A percentile compares a stretch with the other conserved stretches of the same genome.
Evolutionary conservation across 768 basidiomycete genomes (phyloP).

Genomic region (Clitopilus hobsonii): DNA sequence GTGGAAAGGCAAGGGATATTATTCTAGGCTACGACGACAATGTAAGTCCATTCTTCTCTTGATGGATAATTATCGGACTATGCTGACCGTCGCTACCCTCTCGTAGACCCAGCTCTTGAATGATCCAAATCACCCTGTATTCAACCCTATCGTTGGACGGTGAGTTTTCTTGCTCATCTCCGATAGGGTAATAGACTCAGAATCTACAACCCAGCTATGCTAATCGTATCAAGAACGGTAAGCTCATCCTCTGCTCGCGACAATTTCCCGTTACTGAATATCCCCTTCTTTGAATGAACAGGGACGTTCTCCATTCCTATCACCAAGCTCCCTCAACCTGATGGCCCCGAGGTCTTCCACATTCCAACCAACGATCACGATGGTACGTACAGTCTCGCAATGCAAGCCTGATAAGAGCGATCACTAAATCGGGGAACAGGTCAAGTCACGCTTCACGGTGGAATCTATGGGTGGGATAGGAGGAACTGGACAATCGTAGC

Average conservation of each 20-base stretch:
- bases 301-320: slow-evolving; percentile 48
- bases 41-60: slow-evolving; percentile 2
- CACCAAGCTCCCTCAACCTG: slow-evolving; percentile 33
- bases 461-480: slow-evolving; percentile 50
- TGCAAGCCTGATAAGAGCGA: too few species aligned
- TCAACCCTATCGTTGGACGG: slow-evolving; percentile 31
- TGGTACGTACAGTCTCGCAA: slow-evolving; percentile 19
- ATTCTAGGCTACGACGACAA: slow-evolving; percentile 1
- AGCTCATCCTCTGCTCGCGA: not conserved
- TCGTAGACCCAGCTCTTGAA: slow-evolving; percentile 29
- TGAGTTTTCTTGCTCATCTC: slow-evolving; percentile 4
- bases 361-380: slow-evolving; percentile 44
- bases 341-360: slow-evolving; percentile 36
- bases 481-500: slow-evolving; percentile 45
- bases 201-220: slow-evolving; percentile 32
- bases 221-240: slow-evolving; percentile 44
- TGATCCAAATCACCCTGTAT: slow-evolving; percentile 38
- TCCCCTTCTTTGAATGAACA: slow-evolving; percentile 8
- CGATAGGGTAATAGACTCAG: not conserved
- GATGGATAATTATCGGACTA: not conserved
- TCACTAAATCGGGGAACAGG: too few species aligned
- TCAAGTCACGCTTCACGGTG: slow-evolving; percentile 15
- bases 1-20: not conserved
- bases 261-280: not conserved
- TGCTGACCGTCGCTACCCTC: not conserved